Evolutionary conservation across 129 eudicot species (phyloP).

Genomic region (Rutidosis leptorrhynchoides): DNA sequence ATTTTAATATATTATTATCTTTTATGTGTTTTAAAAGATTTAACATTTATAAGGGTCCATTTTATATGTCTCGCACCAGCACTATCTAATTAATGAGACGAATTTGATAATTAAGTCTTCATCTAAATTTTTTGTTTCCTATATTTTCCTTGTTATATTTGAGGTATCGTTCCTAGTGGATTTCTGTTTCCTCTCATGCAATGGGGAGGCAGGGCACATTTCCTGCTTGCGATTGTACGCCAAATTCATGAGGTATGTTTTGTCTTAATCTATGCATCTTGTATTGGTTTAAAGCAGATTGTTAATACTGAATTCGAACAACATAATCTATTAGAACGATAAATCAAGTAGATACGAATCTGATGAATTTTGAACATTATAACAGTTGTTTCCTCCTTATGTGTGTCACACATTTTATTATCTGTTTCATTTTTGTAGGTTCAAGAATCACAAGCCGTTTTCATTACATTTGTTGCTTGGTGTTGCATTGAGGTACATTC

Average conservation of each 20-base stretch:
- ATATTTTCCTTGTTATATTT: constrained; percentile 11
- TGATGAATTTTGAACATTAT: constrained; percentile 1
- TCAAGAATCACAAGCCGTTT: constrained; percentile 61
- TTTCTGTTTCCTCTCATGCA: constrained; percentile 80
- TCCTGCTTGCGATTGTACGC: constrained; percentile 62
- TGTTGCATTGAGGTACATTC: constrained; percentile 63
- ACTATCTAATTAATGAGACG: too few relatives aligned
- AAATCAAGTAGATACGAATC: constrained; percentile 9
- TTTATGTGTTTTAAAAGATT: too few relatives aligned
- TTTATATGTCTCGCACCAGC: too few relatives aligned
- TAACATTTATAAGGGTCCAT: too few relatives aligned
- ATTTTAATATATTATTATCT: too few relatives aligned
- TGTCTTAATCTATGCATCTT: constrained; percentile 8
- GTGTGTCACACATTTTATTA: constrained; percentile 3
- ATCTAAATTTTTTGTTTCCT: constrained; percentile 1
- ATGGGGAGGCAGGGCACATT: constrained; percentile 93
- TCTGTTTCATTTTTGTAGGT: constrained; percentile 47
- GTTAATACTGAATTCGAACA: not conserved
- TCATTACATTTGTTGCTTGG: constrained; percentile 78
- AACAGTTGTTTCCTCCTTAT: not conserved
- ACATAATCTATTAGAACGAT: constrained; percentile 1
- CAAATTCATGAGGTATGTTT: constrained; percentile 53
- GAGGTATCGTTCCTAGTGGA: constrained; percentile 95
- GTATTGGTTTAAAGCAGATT: not conserved
- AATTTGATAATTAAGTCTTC: too few relatives aligned